Conservation (phyloP, 306 rosid genomes). For the Senna siamea region DNA sequence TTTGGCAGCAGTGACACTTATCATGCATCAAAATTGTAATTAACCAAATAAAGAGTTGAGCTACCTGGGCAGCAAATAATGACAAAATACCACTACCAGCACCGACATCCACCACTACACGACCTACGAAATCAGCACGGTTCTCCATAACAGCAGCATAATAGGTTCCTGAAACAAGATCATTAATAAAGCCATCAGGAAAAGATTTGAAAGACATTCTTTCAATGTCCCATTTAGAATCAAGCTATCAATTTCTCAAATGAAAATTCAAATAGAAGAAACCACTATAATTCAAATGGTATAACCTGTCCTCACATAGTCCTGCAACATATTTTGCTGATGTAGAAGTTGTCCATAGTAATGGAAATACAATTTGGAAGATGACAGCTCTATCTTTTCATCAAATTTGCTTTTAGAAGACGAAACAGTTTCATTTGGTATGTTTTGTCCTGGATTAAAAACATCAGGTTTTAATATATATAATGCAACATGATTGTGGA, state of each 20-base stretch:
- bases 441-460: constrained; percentile 45
- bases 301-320: constrained; percentile 94
- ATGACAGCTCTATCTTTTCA: constrained; percentile 76
- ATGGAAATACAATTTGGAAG: constrained; percentile 88
- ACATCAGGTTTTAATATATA: constrained; percentile 1
- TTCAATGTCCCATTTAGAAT: background rate
- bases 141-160: constrained; percentile 78
- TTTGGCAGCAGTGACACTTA: constrained; percentile 3
- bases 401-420: constrained; percentile 70
- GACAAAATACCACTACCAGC: constrained; percentile 95
- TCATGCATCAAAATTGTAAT: constrained; percentile 29
- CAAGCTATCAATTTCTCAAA: background rate
- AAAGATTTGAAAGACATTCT: background rate
- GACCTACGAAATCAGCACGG: constrained; percentile 69
- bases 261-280: background rate
- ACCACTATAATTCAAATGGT: constrained; percentile 24
- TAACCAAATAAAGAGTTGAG: constrained; percentile 5
- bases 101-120: constrained; percentile 89
- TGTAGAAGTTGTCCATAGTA: constrained; percentile 85
- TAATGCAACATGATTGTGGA: background rate
- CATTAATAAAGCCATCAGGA: constrained; percentile 27
- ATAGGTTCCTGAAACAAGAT: constrained; percentile 64
- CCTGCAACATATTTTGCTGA: constrained; percentile 97
- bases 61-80: constrained; percentile 89
- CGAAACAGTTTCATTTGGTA: constrained; percentile 60